Conservation (phyloP, 108 stramenopile genomes). For the Ochromonas danica region DNA sequence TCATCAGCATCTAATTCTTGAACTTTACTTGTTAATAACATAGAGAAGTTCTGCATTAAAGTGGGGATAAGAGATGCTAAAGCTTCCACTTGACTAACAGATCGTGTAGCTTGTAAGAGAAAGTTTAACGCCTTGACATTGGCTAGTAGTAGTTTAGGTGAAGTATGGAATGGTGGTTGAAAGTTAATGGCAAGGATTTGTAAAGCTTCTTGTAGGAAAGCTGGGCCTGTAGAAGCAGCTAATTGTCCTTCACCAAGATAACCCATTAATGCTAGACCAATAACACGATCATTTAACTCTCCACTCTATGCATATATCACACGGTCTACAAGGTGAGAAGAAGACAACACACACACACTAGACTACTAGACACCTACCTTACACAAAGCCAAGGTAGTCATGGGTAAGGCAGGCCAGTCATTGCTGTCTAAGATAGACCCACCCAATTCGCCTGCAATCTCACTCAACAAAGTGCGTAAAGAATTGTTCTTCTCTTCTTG, state of each 20-base stretch:
- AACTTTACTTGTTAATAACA: not conserved
- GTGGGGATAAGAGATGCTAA: not conserved
- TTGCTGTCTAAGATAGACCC: not conserved
- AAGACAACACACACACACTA: no score
- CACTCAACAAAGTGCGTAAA: not conserved
- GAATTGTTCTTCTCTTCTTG: not conserved
- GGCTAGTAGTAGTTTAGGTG: no score
- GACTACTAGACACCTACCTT: no score
- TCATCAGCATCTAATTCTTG: not conserved
- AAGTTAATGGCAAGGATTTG: not conserved
- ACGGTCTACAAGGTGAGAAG: no score
- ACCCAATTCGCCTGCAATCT: not conserved
- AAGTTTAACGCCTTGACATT: not conserved
- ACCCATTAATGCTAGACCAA: not conserved
- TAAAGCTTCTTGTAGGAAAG: not conserved
- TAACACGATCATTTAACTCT: no score
- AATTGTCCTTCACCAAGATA: not conserved
- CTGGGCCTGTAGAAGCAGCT: not conserved
- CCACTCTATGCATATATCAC: no score
- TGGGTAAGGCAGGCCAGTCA: conserved; percentile 2
- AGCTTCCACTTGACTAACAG: not conserved
- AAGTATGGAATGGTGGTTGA: not conserved
- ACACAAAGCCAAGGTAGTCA: not conserved
- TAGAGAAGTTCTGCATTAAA: not conserved
- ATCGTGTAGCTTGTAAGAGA: not conserved